phyloP scores from a whole-genome alignment of 305 asterid species.

The Fraxinus latifolia region DNA sequence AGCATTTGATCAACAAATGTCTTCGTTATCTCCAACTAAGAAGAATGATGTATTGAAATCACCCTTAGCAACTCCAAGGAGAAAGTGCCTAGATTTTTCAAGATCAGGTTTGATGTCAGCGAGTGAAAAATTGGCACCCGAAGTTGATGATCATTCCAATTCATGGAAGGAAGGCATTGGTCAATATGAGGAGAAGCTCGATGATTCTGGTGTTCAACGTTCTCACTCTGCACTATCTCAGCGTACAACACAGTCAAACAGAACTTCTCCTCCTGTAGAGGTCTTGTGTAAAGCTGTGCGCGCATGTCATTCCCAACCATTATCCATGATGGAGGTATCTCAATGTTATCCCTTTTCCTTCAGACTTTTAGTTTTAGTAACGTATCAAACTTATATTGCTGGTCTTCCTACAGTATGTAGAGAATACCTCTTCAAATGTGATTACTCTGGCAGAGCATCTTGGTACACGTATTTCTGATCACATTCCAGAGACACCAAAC shows the following conservation, averaged over 20 bases:
- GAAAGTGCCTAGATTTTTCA: slow-evolving; percentile 71
- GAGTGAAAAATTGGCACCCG: slow-evolving; percentile 31
- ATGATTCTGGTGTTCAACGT: slow-evolving; percentile 61
- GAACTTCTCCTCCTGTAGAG: slow-evolving; percentile 59
- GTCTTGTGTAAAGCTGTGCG: slow-evolving; percentile 65
- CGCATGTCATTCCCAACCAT: slow-evolving; percentile 91
- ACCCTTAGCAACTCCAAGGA: slow-evolving; percentile 58
- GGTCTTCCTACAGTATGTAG: slow-evolving; percentile 56
- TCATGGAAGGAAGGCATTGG: slow-evolving; percentile 37
- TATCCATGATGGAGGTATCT: slow-evolving; percentile 88
- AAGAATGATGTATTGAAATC: slow-evolving; percentile 39
- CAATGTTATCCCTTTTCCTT: neutral
- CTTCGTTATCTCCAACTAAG: slow-evolving; percentile 51
- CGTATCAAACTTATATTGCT: neutral
- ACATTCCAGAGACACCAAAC: slow-evolving; percentile 73
- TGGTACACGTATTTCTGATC: slow-evolving; percentile 81
- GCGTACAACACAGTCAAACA: slow-evolving; percentile 39
- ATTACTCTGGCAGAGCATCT: slow-evolving; percentile 96
- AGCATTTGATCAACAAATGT: slow-evolving; percentile 77
- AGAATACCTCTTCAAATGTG: slow-evolving; percentile 57
- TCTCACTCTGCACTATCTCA: slow-evolving; percentile 81
- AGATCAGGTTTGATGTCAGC: slow-evolving; percentile 40
- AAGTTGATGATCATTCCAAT: slow-evolving; percentile 32
- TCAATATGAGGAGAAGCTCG: slow-evolving; percentile 44
- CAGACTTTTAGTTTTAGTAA: neutral